Base-by-base conservation (phyloP, 1,284 basidiomycete species). In the Stygiomarasmius scandens region DNA sequence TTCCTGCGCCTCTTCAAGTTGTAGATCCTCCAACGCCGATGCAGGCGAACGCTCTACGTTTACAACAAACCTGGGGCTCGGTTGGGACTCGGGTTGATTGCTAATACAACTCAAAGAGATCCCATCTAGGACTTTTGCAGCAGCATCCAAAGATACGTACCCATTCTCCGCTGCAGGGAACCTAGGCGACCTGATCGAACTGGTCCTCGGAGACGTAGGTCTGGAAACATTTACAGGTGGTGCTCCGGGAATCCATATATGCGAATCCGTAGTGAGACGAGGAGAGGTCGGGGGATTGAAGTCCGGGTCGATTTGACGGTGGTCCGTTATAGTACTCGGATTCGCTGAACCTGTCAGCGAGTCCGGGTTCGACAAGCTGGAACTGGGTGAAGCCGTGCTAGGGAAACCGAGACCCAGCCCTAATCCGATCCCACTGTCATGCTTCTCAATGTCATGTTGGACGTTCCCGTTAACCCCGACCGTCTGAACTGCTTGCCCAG, bases 241-340 rank as follows among this genome's bases (percentile, higher is more conserved):
- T 1, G 79, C 82, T 23, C 82, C 82, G 5, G 81, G 81, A 38
- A 83, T 74, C 72, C 77, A 82, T 45, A 83, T 68, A 60, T 82
- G 81, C 1, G 55, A 75, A 11, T 75, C 71, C 4, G 80, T 82
- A 5, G 76, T 75, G 16, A 82, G 66, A 14, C 73, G 68, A 25
- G 65, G 65, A 10, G 69, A 62, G 2, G 61, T 47, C 38, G 23
- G 44, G 10, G 12, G n/a, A n/a, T 9, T 41, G 56, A 59, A 56
- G 43, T n/a, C n/a, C 11, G 47, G 24, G 55, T 64, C 29, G 29
- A 56, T 56, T 11, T 52, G 32, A 16, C 55, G 41, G 27, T 56
- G 55, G 24, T 56, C 55, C 22, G 22, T 8, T 14, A 56, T 29
- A 11, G 16, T 16, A 49, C 23, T 19, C 20, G 48, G 9, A 8